Base-by-base conservation (phyloP, 495 filamentous ascomycete species). In the Copromyces sp. region DNA sequence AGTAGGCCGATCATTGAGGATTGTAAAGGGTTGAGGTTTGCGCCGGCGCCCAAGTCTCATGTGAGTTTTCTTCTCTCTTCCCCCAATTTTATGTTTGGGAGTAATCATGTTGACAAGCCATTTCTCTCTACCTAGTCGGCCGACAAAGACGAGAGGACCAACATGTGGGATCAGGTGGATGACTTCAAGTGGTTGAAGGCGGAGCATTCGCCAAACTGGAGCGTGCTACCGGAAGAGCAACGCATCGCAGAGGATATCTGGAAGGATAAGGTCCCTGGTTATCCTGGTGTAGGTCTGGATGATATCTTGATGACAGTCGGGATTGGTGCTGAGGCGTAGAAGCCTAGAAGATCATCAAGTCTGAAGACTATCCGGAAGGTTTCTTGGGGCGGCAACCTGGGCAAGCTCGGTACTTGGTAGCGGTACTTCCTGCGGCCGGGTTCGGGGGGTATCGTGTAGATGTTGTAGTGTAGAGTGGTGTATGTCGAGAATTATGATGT, bases 131-230 rank as follows among this genome's bases (percentile, higher is more conserved):
- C 2, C 6, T 72, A 83, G 80, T 75, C 82, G 37, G 76, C 75
- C 17, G 80, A 84, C 20, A 73, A 76, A 40, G 72, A 78, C 9
- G 73, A 74, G 40, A 77, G 81, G 42, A 77, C 76, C 71, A 94
- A 95, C 80, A 85, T 90, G 72, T 99, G 93, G 92, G 88, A 93
- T 76, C 89, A 96, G 77, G 90, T 99, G 16, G 93, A 98, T 77
- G 95, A 99, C 77, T 99, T 99, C 84, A 95, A 97, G 81, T 98
- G 96, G 96, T 86, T 97, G 73, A 96, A 94, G 80, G 83, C 87
- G 12, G 92, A 91, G 68, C 89, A 88, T 20, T 97, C 93, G 75
- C 95, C 95, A 1, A 94, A 99, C 79, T 99, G 95, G 94, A 88
- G 85, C 65, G 77, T 94, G 11, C 72, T 98, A 47, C 82, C 86